These are phyloP conservation scores for Pholiota adiposa DNA, from an alignment of 1,284 basidiomycete species.

Conservation along the genomic window DNA sequence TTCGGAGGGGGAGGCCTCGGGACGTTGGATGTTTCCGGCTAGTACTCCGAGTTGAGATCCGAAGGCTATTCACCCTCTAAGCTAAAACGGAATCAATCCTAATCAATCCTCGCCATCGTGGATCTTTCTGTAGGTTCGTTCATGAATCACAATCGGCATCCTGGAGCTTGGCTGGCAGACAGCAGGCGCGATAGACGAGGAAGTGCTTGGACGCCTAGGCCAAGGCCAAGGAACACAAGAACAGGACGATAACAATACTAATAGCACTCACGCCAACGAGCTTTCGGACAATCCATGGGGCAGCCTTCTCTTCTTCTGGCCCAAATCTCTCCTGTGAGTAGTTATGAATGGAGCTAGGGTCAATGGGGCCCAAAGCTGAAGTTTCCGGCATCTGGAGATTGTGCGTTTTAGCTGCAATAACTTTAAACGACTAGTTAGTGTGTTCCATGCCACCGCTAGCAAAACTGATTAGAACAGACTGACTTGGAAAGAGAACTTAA, in stretches of 20 bases:
- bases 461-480: too few relatives aligned
- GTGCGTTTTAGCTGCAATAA: too few relatives aligned
- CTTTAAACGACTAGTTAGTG: too few relatives aligned
- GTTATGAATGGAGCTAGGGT: conserved; percentile 49
- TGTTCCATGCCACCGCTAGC: too few relatives aligned
- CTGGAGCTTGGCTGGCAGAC: not conserved
- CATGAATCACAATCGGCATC: not conserved
- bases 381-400: conserved; percentile 36
- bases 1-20: not conserved
- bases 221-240: not conserved
- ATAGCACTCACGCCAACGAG: conserved; percentile 58
- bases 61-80: not conserved
- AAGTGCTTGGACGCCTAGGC: not conserved
- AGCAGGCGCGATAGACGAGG: not conserved
- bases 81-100: not conserved
- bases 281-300: conserved; percentile 68
- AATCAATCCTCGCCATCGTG: too few relatives aligned
- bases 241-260: not conserved
- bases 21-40: not conserved
- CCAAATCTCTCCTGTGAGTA: not conserved
- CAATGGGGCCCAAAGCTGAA: conserved; percentile 57
- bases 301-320: conserved; percentile 56
- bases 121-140: too few relatives aligned
- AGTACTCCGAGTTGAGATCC: conserved; percentile 1
- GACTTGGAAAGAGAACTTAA: too few relatives aligned